phyloP scores from a whole-genome alignment of 257 asterid genomes.

The Capsicum pubescens region DNA sequence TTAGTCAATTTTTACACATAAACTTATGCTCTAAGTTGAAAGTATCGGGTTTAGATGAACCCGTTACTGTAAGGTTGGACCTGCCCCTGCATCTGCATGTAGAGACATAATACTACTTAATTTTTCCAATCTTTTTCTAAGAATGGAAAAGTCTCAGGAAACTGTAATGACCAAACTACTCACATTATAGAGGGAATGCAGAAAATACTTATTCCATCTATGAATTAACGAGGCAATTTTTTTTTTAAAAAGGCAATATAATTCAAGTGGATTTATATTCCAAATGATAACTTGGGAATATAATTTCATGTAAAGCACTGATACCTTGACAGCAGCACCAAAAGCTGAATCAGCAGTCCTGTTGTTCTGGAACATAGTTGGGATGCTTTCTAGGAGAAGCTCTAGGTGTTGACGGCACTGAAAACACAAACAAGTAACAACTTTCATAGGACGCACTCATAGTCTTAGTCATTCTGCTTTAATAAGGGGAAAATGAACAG shows the following conservation, averaged over 20 bases:
- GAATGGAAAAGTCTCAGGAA: constrained; percentile 11
- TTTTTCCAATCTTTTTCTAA: constrained; percentile 12
- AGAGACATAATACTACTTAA: background rate
- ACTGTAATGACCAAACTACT: background rate
- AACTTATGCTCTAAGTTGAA: background rate
- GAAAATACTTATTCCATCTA: constrained; percentile 1
- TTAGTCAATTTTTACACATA: background rate
- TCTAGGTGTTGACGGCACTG: constrained; percentile 93
- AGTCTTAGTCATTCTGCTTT: background rate
- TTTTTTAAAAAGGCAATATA: background rate
- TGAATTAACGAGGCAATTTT: background rate
- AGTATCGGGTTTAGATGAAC: background rate
- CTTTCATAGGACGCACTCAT: constrained; percentile 2
- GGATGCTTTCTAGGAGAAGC: constrained; percentile 82
- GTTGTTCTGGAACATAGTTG: constrained; percentile 82
- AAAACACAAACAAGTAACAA: constrained; percentile 35
- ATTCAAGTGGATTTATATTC: background rate
- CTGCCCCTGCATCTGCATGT: constrained; percentile 19
- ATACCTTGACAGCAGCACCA: constrained; percentile 94
- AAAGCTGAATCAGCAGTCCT: constrained; percentile 89
- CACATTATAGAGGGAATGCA: constrained; percentile 11
- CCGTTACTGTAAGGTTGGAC: background rate
- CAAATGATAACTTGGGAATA: background rate
- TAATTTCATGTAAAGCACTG: background rate
- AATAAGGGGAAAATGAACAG: constrained; percentile 12